Evolutionary conservation across 1,139 yeast genomes (phyloP).

Genomic region (Geotrichum bryndzae): DNA sequence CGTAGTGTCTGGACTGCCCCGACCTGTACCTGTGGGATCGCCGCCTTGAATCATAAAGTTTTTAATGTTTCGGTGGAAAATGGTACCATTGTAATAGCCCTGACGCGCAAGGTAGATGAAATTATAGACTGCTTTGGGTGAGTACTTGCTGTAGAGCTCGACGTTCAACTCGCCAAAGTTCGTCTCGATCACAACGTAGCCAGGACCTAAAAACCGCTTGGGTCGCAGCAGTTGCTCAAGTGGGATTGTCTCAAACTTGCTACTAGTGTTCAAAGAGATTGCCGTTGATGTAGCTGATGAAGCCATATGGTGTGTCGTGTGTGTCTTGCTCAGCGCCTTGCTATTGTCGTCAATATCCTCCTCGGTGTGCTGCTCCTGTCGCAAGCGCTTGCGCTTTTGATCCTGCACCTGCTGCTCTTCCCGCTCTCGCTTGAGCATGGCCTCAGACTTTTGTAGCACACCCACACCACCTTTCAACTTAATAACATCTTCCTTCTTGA

Average conservation of each 20-base stretch:
- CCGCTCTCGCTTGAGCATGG: conserved; percentile 8
- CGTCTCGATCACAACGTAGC: conserved; percentile 38
- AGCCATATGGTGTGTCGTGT: conserved; percentile 34
- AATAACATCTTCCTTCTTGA: conserved; percentile 31
- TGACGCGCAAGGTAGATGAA: conserved; percentile 38
- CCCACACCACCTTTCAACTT: conserved; percentile 30
- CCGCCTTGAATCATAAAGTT: conserved; percentile 51
- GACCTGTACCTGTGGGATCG: conserved; percentile 46
- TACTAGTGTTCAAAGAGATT: conserved; percentile 28
- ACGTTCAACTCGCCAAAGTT: conserved; percentile 39
- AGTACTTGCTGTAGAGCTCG: conserved; percentile 36
- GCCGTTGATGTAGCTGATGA: conserved; percentile 36
- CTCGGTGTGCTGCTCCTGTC: conserved; percentile 1
- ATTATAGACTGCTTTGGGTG: conserved; percentile 44
- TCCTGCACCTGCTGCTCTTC: conserved; percentile 8
- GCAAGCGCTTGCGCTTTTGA: not conserved
- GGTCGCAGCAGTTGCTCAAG: conserved; percentile 31
- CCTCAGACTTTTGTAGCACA: conserved; percentile 17
- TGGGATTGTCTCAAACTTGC: conserved; percentile 23
- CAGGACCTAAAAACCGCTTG: conserved; percentile 30
- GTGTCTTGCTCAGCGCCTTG: conserved; percentile 7
- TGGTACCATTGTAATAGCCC: conserved; percentile 40
- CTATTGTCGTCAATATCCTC: not conserved
- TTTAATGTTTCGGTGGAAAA: conserved; percentile 45
- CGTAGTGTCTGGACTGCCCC: conserved; percentile 35